A percentile compares a stretch with the other conserved stretches of the same genome.
phyloP scores from a whole-genome alignment of 2,329 filamentous ascomycete species.

The Podosphaera fusca region DNA sequence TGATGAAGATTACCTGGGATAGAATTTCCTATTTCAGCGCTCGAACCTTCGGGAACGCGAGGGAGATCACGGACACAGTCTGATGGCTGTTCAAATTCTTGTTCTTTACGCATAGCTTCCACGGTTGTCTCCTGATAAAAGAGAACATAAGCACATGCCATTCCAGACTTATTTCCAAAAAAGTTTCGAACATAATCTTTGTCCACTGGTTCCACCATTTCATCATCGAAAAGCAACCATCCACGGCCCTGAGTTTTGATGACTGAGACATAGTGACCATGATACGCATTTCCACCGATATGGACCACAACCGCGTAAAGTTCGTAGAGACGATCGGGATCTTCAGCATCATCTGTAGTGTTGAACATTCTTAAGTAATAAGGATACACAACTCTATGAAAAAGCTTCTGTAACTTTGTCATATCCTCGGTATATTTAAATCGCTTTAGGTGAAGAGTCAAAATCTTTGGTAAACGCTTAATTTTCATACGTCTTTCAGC shows the following conservation, averaged over 20 bases:
- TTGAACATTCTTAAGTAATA: slow-evolving; percentile 95
- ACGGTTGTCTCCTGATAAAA: slow-evolving; percentile 86
- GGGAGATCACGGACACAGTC: slow-evolving; percentile 30
- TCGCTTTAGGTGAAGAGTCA: slow-evolving; percentile 81
- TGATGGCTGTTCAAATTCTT: slow-evolving; percentile 50
- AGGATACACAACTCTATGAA: slow-evolving; percentile 89
- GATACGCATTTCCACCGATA: slow-evolving; percentile 88
- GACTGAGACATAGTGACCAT: slow-evolving; percentile 92
- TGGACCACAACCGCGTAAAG: slow-evolving; percentile 93
- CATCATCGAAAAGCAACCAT: slow-evolving; percentile 92
- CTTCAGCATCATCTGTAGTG: slow-evolving; percentile 83
- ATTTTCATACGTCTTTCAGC: slow-evolving; percentile 99
- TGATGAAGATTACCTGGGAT: slow-evolving; percentile 14
- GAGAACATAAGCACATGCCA: slow-evolving; percentile 87
- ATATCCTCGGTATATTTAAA: slow-evolving; percentile 98
- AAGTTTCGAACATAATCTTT: slow-evolving; percentile 93
- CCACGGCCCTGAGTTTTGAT: slow-evolving; percentile 93
- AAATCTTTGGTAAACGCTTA: slow-evolving; percentile 72
- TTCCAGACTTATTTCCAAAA: slow-evolving; percentile 76
- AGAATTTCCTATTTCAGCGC: slow-evolving; percentile 26
- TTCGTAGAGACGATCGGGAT: slow-evolving; percentile 85
- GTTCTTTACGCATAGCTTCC: slow-evolving; percentile 47
- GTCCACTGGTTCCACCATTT: slow-evolving; percentile 94
- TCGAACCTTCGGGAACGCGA: slow-evolving; percentile 27
- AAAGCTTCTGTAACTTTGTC: slow-evolving; percentile 81